These are phyloP conservation scores for Ceratobasidium sp. DNA, from an alignment of 1,284 basidiomycete species.

Conservation along the genomic window DNA sequence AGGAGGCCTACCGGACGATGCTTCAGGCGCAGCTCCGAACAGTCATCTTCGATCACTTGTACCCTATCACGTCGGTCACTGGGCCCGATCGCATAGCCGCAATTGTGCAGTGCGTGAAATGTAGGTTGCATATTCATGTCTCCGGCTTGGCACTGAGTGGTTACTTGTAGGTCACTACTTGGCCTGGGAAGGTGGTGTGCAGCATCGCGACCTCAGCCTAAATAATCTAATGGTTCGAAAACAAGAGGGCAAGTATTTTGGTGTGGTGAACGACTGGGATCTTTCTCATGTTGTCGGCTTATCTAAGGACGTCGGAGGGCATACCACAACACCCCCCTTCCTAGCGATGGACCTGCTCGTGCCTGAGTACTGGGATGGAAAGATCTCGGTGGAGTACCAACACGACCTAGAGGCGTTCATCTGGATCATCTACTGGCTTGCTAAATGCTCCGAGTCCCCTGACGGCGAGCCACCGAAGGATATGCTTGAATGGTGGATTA, in stretches of 20 bases:
- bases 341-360: not conserved
- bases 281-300: not conserved
- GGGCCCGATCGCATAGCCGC: not conserved
- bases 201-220: slow-evolving; percentile 3
- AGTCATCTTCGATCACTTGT: not conserved
- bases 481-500: not conserved
- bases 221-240: not conserved
- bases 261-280: slow-evolving; percentile 17
- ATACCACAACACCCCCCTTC: not conserved
- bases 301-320: not conserved
- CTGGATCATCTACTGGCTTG: slow-evolving; percentile 12
- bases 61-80: not conserved
- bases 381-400: not conserved
- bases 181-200: not conserved
- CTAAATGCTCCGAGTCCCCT: not conserved
- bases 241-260: not conserved
- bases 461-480: not conserved
- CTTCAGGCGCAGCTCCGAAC: not conserved
- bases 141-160: not conserved
- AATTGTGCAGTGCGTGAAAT: slow-evolving; percentile 3
- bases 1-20: too few species aligned
- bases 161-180: slow-evolving; percentile 7
- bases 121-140: not conserved
- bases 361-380: not conserved
- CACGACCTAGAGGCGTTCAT: slow-evolving; percentile 26